Conservation (phyloP, 306 rosid species). For the Cicer bijugum region DNA sequence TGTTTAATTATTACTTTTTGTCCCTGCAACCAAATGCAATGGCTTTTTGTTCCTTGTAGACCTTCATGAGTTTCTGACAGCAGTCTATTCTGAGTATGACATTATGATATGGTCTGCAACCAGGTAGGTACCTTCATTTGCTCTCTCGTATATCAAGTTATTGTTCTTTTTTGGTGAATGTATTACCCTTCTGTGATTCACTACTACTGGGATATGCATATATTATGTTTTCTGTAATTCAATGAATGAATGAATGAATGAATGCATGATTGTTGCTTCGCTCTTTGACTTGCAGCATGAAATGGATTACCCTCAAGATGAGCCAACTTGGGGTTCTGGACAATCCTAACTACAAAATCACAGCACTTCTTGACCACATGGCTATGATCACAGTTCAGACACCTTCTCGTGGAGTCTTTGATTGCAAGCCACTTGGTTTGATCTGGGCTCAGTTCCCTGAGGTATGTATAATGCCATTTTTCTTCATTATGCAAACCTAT, state of each 20-base stretch:
- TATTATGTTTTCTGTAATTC: background rate
- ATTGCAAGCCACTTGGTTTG: slow-evolving; percentile 96
- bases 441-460: slow-evolving; percentile 95
- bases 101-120: slow-evolving; percentile 99
- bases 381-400: slow-evolving; percentile 96
- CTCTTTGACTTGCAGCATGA: slow-evolving; percentile 68
- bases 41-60: slow-evolving; percentile 52
- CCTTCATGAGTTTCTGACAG: slow-evolving; percentile 92
- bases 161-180: slow-evolving; percentile 5
- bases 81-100: slow-evolving; percentile 85
- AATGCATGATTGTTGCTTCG: background rate
- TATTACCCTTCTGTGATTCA: background rate
- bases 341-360: slow-evolving; percentile 93
- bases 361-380: slow-evolving; percentile 86
- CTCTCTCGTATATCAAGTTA: background rate
- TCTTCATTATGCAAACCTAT: slow-evolving; percentile 1
- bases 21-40: background rate
- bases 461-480: slow-evolving; percentile 51
- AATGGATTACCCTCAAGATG: slow-evolving; percentile 93
- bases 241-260: slow-evolving; percentile 5
- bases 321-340: slow-evolving; percentile 88
- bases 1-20: background rate
- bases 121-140: slow-evolving; percentile 72
- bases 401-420: slow-evolving; percentile 79
- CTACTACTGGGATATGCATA: background rate